phyloP scores from a whole-genome alignment of 345 rosid genomes.

The Pugionium dolabratum region DNA sequence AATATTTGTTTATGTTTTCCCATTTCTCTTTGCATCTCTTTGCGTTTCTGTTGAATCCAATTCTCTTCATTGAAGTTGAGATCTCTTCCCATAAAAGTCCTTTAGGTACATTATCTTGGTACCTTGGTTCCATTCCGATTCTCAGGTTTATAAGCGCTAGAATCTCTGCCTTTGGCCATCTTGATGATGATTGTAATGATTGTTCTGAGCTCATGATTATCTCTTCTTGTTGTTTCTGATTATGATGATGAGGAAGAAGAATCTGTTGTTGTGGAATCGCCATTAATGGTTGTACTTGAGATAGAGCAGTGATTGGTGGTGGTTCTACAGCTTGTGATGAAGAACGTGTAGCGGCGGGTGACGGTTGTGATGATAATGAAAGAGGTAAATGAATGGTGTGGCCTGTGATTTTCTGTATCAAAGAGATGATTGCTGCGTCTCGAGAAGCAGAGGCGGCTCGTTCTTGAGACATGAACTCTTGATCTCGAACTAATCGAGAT shows the following conservation, averaged over 20 bases:
- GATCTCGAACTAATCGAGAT: constrained; percentile 63
- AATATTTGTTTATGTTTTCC: constrained; percentile 92
- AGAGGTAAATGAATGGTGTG: constrained; percentile 67
- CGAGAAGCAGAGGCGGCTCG: constrained; percentile 66
- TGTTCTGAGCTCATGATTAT: constrained; percentile 44
- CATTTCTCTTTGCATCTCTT: constrained; percentile 49
- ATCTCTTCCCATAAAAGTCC: constrained; percentile 89
- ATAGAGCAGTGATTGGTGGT: background rate
- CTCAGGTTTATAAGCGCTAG: constrained; percentile 63
- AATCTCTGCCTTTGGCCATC: constrained; percentile 87
- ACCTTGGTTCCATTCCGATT: constrained; percentile 61
- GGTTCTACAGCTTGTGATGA: constrained; percentile 1
- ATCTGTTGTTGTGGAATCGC: constrained; percentile 56
- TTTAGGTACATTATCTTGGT: constrained; percentile 71
- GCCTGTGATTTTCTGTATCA: constrained; percentile 77
- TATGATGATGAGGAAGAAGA: constrained; percentile 29
- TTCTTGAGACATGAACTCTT: constrained; percentile 68
- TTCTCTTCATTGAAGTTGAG: constrained; percentile 56
- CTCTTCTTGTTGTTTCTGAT: constrained; percentile 23
- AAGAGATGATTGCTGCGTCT: constrained; percentile 62
- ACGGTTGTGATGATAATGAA: constrained; percentile 33
- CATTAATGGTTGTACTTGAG: constrained; percentile 39
- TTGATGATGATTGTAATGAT: constrained; percentile 42
- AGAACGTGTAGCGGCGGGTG: background rate
- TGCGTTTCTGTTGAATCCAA: constrained; percentile 69